These are phyloP conservation scores for Pythium chondricola DNA, from an alignment of 352 stramenopile species.

Conservation along the genomic window DNA sequence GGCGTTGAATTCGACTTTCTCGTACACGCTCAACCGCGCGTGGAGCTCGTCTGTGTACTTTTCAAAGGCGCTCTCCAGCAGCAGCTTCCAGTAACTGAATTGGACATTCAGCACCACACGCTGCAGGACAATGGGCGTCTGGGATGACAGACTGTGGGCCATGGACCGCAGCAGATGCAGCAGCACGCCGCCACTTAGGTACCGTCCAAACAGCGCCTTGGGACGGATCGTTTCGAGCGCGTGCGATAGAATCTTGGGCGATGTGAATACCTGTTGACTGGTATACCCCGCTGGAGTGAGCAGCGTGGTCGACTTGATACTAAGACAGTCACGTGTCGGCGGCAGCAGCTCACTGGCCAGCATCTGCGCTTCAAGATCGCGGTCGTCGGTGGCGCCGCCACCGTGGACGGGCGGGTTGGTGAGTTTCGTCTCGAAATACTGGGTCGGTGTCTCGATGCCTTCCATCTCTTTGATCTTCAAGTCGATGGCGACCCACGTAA, in stretches of 20 bases:
- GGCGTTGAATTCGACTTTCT: slow-evolving; percentile 43
- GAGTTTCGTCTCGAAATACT: slow-evolving; percentile 70
- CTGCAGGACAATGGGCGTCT: slow-evolving; percentile 42
- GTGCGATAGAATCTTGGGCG: slow-evolving; percentile 49
- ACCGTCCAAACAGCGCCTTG: slow-evolving; percentile 65
- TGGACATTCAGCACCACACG: slow-evolving; percentile 56
- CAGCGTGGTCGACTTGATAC: slow-evolving; percentile 55
- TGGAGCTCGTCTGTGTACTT: slow-evolving; percentile 60
- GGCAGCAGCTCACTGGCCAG: slow-evolving; percentile 33
- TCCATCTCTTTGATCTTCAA: slow-evolving; percentile 80
- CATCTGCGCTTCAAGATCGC: slow-evolving; percentile 55
- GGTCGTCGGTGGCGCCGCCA: slow-evolving; percentile 22
- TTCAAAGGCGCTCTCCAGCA: slow-evolving; percentile 44
- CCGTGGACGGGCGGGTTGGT: slow-evolving; percentile 25
- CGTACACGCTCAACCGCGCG: slow-evolving; percentile 51
- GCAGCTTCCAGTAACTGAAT: slow-evolving; percentile 52
- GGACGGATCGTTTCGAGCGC: slow-evolving; percentile 34
- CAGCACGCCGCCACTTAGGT: slow-evolving; percentile 45
- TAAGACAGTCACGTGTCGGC: slow-evolving; percentile 35
- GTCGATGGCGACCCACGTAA: slow-evolving; percentile 67
- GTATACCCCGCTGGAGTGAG: slow-evolving; percentile 20
- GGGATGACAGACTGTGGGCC: slow-evolving; percentile 27
- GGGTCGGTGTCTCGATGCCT: slow-evolving; percentile 45
- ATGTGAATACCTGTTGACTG: slow-evolving; percentile 37
- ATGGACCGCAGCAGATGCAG: slow-evolving; percentile 48